Evolutionary conservation across 768 basidiomycete genomes (phyloP), one percentile per base, ranked within the genome.

Genomic region (Mycena floridula): DNA sequence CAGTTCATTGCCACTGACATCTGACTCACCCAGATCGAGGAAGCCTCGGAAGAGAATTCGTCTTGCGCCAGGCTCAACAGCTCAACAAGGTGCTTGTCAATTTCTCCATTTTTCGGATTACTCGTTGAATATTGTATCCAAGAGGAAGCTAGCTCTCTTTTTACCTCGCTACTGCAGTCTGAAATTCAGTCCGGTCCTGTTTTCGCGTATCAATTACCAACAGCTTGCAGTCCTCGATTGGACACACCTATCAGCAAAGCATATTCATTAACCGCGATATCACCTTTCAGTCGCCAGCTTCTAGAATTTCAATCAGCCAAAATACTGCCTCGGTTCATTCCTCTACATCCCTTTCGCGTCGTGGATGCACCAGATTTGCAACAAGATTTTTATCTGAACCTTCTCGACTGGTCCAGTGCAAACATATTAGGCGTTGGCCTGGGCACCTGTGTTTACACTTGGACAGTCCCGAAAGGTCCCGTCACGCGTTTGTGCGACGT

Each of bases 351-450:
- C 2, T 87, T 82, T 64, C 78, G 85, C 50, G 84, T 86, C 2
- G 68, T 88, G 28, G 85, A 88, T 49, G 86, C 86, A 3, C 85
- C 85, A 0, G 84, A 86, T 25, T 67, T 88, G 5, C 79, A 81
- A n/a, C 84, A 87, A 53, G 85, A 87, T 57, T 88, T 86, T 62
- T 88, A 88, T 53, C 75, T 87, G 43, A 86, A 86, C 54, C 66
- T 87, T 7, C 81, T 88, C 23, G 84, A 87, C 40, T 87, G 85
- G 85, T 81, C 80, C 1, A 76, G 74, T 26, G 82, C 77, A 1
- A 86, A 86, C 52, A 72, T 85, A 1, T 74, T 88, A 1, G 83
- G 77, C 5, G 86, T 87, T 13, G 85, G 84, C 3, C 66, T 88
- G 4, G 79, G 77, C 1, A 59, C 74, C 0, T 80, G 78, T 39